phyloP scores from a whole-genome alignment of 2,329 filamentous ascomycete genomes.

The Chrysosporium keratinophilum region DNA sequence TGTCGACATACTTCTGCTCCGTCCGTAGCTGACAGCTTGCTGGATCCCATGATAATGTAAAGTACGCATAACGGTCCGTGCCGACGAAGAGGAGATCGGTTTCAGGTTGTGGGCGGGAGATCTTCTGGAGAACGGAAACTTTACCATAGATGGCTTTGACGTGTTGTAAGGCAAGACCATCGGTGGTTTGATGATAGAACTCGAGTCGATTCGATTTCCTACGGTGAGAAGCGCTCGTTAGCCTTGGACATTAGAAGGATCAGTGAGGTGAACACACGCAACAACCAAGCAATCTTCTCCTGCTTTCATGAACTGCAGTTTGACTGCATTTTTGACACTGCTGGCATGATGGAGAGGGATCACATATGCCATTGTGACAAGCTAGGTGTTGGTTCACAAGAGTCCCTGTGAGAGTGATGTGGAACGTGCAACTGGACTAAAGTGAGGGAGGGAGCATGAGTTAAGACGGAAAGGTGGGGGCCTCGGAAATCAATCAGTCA shows the following conservation, averaged over 20 bases:
- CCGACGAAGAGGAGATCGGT: slow-evolving; percentile 86
- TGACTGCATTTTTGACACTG: slow-evolving; percentile 80
- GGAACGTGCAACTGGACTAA: too few species aligned
- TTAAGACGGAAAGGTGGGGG: too few species aligned
- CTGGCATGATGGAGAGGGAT: slow-evolving; percentile 87
- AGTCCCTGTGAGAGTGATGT: too few species aligned
- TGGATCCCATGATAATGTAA: slow-evolving; percentile 74
- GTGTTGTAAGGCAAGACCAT: slow-evolving; percentile 52
- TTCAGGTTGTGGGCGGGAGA: slow-evolving; percentile 50
- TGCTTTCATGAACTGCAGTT: slow-evolving; percentile 61
- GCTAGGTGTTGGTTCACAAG: neutral
- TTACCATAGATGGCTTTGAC: slow-evolving; percentile 73
- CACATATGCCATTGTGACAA: slow-evolving; percentile 72
- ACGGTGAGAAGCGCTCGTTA: slow-evolving; percentile 14
- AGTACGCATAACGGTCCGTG: slow-evolving; percentile 82
- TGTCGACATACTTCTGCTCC: slow-evolving; percentile 49
- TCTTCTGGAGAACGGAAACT: slow-evolving; percentile 70
- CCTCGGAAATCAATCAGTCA: too few species aligned
- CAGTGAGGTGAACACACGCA: slow-evolving; percentile 53
- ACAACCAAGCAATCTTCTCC: slow-evolving; percentile 75
- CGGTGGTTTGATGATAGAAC: slow-evolving; percentile 59
- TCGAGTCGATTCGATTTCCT: slow-evolving; percentile 80
- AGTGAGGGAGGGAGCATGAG: too few species aligned
- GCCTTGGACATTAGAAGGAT: slow-evolving; percentile 9
- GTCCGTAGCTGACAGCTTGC: slow-evolving; percentile 45